These are phyloP conservation scores for Talinum fruticosum DNA, from an alignment of 148 eudicot species.

Conservation along the genomic window DNA sequence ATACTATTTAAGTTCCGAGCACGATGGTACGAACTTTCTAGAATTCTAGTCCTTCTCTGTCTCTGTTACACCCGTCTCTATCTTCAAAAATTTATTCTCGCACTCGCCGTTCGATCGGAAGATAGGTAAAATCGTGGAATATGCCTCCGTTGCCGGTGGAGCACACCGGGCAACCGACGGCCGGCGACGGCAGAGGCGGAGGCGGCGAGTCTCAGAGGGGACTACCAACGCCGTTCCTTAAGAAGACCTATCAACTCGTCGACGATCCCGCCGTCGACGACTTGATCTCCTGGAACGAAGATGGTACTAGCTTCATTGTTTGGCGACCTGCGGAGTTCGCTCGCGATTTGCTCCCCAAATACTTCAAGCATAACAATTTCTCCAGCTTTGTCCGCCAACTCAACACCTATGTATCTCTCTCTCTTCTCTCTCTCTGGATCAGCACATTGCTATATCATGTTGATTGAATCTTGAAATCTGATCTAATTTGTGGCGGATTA, in stretches of 20 bases:
- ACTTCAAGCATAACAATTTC: slow-evolving; percentile 84
- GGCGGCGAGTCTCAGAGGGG: slow-evolving; percentile 48
- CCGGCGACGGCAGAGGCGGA: slow-evolving; percentile 15
- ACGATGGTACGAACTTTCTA: slow-evolving; percentile 35
- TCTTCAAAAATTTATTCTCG: neutral
- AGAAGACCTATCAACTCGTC: slow-evolving; percentile 72
- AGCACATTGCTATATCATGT: neutral
- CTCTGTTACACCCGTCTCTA: slow-evolving; percentile 6
- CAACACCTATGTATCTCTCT: slow-evolving; percentile 60
- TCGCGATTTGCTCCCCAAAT: slow-evolving; percentile 75
- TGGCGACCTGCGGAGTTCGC: slow-evolving; percentile 90
- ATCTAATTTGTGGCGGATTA: neutral
- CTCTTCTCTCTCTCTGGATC: neutral
- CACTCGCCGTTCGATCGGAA: neutral
- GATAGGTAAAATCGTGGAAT: neutral
- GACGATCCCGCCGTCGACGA: slow-evolving; percentile 69
- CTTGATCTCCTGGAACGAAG: slow-evolving; percentile 73
- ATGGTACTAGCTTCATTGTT: slow-evolving; percentile 73
- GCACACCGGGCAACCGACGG: slow-evolving; percentile 44
- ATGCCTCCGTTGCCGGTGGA: slow-evolving; percentile 46
- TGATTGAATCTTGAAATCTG: neutral
- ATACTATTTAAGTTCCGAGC: slow-evolving; percentile 18
- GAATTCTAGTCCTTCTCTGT: slow-evolving; percentile 25
- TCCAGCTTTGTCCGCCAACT: slow-evolving; percentile 90
- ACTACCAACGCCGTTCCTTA: slow-evolving; percentile 73